Evolutionary conservation across 768 basidiomycete species (phyloP).

Genomic region (Auriscalpium orientale): DNA sequence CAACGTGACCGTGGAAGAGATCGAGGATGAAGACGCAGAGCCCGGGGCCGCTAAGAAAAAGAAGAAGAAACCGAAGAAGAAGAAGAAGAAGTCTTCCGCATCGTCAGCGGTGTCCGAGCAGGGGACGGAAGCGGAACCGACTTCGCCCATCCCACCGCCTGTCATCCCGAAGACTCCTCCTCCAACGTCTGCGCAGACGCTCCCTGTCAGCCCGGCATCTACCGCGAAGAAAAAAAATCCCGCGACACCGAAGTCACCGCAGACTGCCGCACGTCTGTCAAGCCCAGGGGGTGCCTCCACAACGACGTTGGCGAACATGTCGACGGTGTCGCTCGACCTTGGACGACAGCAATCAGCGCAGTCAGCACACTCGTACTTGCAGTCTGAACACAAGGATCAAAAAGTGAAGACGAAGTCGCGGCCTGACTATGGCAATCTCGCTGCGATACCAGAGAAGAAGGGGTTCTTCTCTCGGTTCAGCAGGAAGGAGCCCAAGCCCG

Average conservation of each 20-base stretch:
- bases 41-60: constrained; percentile 43
- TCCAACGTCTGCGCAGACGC: constrained; percentile 7
- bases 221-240: constrained; percentile 9
- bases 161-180: constrained; percentile 1
- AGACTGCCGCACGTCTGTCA: neutral
- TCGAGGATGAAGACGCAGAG: constrained; percentile 58
- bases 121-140: constrained; percentile 15
- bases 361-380: constrained; percentile 65
- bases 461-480: constrained; percentile 48
- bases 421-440: constrained; percentile 46
- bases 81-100: constrained; percentile 41
- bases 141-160: constrained; percentile 8
- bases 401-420: constrained; percentile 71
- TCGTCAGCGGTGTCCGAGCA: constrained; percentile 17
- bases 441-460: constrained; percentile 34
- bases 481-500: constrained; percentile 25
- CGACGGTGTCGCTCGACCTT: constrained; percentile 33
- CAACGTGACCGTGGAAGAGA: constrained; percentile 60
- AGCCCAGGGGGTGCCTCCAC: constrained; percentile 2
- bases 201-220: constrained; percentile 10
- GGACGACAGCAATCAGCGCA: constrained; percentile 49
- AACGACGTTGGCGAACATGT: constrained; percentile 22
- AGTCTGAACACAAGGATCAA: constrained; percentile 36
- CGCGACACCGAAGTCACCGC: neutral
- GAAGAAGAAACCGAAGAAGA: constrained; percentile 73